A percentile compares a stretch with the other conserved stretches of the same genome.
Conservation (phyloP, 2,329 filamentous ascomycete genomes). For the Diaporthe citri region DNA sequence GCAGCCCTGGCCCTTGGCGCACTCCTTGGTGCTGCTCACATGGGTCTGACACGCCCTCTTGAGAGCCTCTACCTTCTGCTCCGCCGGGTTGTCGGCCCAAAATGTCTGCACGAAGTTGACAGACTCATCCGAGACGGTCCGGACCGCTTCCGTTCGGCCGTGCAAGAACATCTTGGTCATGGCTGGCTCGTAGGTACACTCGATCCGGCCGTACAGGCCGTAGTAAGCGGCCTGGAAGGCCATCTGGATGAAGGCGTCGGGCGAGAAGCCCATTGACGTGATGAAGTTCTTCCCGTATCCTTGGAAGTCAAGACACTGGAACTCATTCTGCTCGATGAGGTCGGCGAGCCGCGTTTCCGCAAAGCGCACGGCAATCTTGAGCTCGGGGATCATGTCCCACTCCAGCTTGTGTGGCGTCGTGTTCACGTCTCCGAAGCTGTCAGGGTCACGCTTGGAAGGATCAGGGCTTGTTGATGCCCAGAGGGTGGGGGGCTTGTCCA, state of each 20-base stretch:
- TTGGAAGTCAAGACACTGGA: constrained; percentile 88
- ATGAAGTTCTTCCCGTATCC: constrained; percentile 98
- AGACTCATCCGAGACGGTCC: constrained; percentile 85
- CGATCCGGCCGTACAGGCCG: constrained; percentile 91
- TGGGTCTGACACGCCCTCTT: constrained; percentile 88
- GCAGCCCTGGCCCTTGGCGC: constrained; percentile 89
- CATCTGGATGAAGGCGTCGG: constrained; percentile 98
- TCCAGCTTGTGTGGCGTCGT: constrained; percentile 96
- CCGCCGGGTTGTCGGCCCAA: constrained; percentile 89
- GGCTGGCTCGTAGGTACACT: constrained; percentile 96
- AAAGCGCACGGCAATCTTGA: constrained; percentile 91
- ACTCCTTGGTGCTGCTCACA: constrained; percentile 82
- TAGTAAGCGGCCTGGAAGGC: constrained; percentile 99
- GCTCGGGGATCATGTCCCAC: constrained; percentile 96
- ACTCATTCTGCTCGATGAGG: constrained; percentile 96
- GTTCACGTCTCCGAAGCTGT: constrained; percentile 91
- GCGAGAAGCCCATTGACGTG: constrained; percentile 95
- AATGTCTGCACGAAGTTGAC: constrained; percentile 93
- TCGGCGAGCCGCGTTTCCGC: constrained; percentile 95
- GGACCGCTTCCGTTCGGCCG: constrained; percentile 93
- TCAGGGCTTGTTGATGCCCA: constrained; percentile 94
- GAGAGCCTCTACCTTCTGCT: constrained; percentile 87
- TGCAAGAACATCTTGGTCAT: constrained; percentile 98
- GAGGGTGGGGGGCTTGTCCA: constrained; percentile 88
- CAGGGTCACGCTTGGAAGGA: constrained; percentile 90